A percentile compares a stretch with the other conserved stretches of the same genome.
Evolutionary conservation across 129 eudicot species (phyloP).

Genomic region (Centaurea solstitialis): DNA sequence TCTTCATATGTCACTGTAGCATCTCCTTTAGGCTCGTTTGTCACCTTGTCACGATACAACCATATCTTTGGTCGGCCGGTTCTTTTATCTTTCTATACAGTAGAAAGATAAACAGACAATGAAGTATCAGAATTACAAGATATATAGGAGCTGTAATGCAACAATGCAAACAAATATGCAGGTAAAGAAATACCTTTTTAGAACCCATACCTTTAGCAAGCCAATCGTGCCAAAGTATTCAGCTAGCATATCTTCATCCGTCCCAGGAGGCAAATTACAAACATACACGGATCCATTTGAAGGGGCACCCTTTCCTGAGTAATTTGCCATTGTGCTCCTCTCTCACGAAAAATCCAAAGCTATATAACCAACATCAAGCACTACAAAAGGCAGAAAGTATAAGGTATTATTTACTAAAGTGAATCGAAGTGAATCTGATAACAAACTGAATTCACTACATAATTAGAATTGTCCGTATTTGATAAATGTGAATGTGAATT

Average conservation of each 20-base stretch:
- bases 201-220: conserved; percentile 82
- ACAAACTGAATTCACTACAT: not conserved
- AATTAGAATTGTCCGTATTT: not conserved
- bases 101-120: not conserved
- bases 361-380: conserved; percentile 28
- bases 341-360: conserved; percentile 43
- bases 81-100: conserved; percentile 78
- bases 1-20: conserved; percentile 97
- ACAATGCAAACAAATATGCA: not conserved
- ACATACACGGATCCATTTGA: conserved; percentile 87
- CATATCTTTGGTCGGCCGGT: conserved; percentile 91
- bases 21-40: conserved; percentile 96
- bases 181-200: conserved; percentile 30
- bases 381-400: conserved; percentile 15
- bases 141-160: not conserved
- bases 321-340: conserved; percentile 68
- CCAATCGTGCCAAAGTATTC: conserved; percentile 91
- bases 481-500: not conserved
- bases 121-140: not conserved
- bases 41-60: conserved; percentile 83
- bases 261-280: conserved; percentile 90
- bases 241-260: conserved; percentile 90
- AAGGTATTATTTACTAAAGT: not conserved
- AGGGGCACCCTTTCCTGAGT: conserved; percentile 63
- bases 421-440: not conserved